Conservation (phyloP, 2,329 filamentous ascomycete genomes). For the Fusarium siculi region DNA sequence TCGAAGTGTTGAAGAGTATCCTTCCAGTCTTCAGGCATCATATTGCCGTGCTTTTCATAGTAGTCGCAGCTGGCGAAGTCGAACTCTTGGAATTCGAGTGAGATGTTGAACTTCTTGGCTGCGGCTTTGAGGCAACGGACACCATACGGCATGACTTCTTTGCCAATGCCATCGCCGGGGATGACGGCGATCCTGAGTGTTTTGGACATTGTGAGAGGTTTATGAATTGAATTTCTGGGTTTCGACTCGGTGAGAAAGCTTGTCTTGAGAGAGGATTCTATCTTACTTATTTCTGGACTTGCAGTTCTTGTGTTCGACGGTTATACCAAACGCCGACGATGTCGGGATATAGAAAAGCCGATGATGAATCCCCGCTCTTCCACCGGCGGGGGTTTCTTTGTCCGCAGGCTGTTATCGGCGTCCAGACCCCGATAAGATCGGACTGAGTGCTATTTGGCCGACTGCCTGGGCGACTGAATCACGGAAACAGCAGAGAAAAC, state of each 20-base stretch:
- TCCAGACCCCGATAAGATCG: neutral
- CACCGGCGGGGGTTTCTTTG: neutral
- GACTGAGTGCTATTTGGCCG: neutral
- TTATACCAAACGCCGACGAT: neutral
- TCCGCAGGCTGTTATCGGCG: neutral
- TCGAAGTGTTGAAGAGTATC: conserved; percentile 68
- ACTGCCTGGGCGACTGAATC: neutral
- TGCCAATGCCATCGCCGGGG: conserved; percentile 76
- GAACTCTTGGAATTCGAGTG: conserved; percentile 69
- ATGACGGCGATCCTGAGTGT: conserved; percentile 66
- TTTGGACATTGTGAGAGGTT: conserved; percentile 48
- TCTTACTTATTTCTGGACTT: no score
- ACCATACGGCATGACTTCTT: conserved; percentile 73
- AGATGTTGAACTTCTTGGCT: conserved; percentile 59
- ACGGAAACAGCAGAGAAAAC: fast-evolving
- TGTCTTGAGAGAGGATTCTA: no score
- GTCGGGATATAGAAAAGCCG: neutral
- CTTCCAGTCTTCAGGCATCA: conserved; percentile 58
- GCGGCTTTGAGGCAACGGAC: conserved; percentile 68
- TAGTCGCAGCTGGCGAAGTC: conserved; percentile 75
- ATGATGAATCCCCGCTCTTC: neutral
- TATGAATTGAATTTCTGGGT: no score
- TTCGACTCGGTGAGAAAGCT: no score
- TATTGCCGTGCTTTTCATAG: conserved; percentile 57
- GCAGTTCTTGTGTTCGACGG: neutral